phyloP scores from a whole-genome alignment of 495 filamentous ascomycete genomes.

The Penicillium simplicissimum region DNA sequence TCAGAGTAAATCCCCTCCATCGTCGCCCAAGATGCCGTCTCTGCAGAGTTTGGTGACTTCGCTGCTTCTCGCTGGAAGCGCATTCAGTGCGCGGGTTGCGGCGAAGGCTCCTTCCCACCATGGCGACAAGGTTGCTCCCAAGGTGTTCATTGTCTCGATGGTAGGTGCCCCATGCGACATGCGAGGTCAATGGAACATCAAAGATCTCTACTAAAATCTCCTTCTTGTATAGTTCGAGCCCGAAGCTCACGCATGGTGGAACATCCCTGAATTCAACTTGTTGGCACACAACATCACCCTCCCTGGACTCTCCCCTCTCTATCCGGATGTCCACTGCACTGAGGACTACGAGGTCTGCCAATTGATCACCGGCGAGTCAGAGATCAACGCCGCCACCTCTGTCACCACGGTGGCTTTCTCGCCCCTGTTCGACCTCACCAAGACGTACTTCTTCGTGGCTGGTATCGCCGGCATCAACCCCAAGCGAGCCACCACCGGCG shows the following conservation, averaged over 20 bases:
- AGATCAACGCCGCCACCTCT: constrained; percentile 74
- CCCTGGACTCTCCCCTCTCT: constrained; percentile 66
- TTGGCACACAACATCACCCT: constrained; percentile 65
- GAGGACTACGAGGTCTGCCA: constrained; percentile 60
- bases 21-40: constrained; percentile 14
- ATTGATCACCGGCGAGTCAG: constrained; percentile 56
- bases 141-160: constrained; percentile 72
- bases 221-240: constrained; percentile 54
- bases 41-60: constrained; percentile 17
- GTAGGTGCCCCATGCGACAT: constrained; percentile 33
- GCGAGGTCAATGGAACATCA: background rate
- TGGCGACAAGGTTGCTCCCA: constrained; percentile 52
- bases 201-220: background rate
- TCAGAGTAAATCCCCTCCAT: background rate
- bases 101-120: constrained; percentile 3
- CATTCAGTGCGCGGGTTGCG: constrained; percentile 11
- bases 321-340: constrained; percentile 64
- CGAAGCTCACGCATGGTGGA: constrained; percentile 69
- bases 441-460: constrained; percentile 69
- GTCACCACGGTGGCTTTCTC: constrained; percentile 60
- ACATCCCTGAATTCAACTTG: constrained; percentile 60
- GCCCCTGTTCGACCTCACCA: constrained; percentile 60
- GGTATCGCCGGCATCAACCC: constrained; percentile 76
- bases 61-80: constrained; percentile 20
- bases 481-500: constrained; percentile 59